Evolutionary conservation across 1,284 basidiomycete genomes (phyloP).

Genomic region (Laetiporus sulphureus): DNA sequence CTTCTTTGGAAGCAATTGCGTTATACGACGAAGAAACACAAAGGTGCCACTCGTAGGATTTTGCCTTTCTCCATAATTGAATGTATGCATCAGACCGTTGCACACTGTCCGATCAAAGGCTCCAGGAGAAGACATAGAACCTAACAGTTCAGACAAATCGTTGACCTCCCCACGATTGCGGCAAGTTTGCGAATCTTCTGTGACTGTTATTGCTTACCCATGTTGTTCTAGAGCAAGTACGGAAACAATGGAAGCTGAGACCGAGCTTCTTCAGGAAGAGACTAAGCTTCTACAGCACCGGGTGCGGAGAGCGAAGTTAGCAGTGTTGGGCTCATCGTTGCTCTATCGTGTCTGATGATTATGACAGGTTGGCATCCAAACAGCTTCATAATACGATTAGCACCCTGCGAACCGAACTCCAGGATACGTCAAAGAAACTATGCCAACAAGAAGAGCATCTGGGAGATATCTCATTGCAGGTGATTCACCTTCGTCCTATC

Average conservation of each 20-base stretch:
- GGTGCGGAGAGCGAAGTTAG: slow-evolving; percentile 17
- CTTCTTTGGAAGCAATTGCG: slow-evolving; percentile 10
- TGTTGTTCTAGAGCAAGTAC: too few relatives aligned
- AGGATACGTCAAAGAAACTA: slow-evolving; percentile 5
- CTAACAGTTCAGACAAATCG: too few relatives aligned
- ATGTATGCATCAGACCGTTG: too few relatives aligned
- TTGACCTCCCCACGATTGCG: too few relatives aligned
- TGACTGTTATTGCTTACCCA: too few relatives aligned
- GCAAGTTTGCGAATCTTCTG: too few relatives aligned
- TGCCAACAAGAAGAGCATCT: slow-evolving; percentile 10
- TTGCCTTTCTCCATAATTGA: too few relatives aligned
- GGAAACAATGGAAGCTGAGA: slow-evolving; percentile 8
- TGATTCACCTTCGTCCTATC: neutral
- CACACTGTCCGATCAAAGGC: too few relatives aligned
- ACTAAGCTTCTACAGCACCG: slow-evolving; percentile 12
- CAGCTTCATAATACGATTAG: slow-evolving; percentile 11
- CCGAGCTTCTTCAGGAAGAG: slow-evolving; percentile 15
- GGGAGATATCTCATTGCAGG: slow-evolving; percentile 14
- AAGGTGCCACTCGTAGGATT: too few relatives aligned
- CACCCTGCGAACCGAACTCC: slow-evolving; percentile 6
- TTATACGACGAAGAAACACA: slow-evolving; percentile 15
- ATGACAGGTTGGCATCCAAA: slow-evolving; percentile 14
- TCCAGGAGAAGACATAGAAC: too few relatives aligned
- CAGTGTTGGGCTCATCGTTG: too few relatives aligned
- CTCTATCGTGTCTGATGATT: too few relatives aligned